Conservation (phyloP, 192 early-diverging fungal genomes). For the Allomyces arbusculus region DNA sequence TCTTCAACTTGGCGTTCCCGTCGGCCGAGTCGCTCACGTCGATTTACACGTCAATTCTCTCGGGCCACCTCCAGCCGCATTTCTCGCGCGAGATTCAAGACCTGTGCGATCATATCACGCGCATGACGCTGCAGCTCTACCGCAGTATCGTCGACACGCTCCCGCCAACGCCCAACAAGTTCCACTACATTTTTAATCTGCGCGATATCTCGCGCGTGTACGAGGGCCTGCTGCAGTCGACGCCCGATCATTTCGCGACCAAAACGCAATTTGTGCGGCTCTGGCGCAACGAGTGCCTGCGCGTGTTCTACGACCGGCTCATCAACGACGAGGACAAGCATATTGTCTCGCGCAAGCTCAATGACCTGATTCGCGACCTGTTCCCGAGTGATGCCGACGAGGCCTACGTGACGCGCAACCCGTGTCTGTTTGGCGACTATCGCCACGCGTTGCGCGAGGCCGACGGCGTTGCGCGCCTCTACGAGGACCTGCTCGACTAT, state of each 20-base stretch:
- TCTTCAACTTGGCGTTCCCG: slow-evolving; percentile 96
- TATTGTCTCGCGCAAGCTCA: slow-evolving; percentile 76
- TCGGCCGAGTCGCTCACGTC: slow-evolving; percentile 71
- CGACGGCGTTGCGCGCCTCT: slow-evolving; percentile 30
- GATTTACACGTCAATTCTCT: slow-evolving; percentile 95
- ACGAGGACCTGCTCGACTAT: slow-evolving; percentile 39
- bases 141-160: slow-evolving; percentile 91
- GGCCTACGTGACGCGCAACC: slow-evolving; percentile 89
- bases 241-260: slow-evolving; percentile 48
- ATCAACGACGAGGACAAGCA: slow-evolving; percentile 64
- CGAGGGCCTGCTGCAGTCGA: slow-evolving; percentile 28
- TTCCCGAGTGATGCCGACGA: slow-evolving; percentile 66
- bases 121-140: slow-evolving; percentile 95
- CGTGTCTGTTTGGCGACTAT: slow-evolving; percentile 69
- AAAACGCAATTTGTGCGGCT: slow-evolving; percentile 77
- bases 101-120: slow-evolving; percentile 95
- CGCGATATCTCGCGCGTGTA: slow-evolving; percentile 38
- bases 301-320: slow-evolving; percentile 95
- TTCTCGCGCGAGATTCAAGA: slow-evolving; percentile 98
- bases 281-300: slow-evolving; percentile 94
- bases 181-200: slow-evolving; percentile 45
- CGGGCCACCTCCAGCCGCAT: slow-evolving; percentile 59
- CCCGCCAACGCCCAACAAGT: slow-evolving; percentile 40
- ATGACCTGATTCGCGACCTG: slow-evolving; percentile 57
- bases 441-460: slow-evolving; percentile 72